Evolutionary conservation across 2,329 filamentous ascomycete species (phyloP).

Genomic region (Ophiosphaerella narmari): DNA sequence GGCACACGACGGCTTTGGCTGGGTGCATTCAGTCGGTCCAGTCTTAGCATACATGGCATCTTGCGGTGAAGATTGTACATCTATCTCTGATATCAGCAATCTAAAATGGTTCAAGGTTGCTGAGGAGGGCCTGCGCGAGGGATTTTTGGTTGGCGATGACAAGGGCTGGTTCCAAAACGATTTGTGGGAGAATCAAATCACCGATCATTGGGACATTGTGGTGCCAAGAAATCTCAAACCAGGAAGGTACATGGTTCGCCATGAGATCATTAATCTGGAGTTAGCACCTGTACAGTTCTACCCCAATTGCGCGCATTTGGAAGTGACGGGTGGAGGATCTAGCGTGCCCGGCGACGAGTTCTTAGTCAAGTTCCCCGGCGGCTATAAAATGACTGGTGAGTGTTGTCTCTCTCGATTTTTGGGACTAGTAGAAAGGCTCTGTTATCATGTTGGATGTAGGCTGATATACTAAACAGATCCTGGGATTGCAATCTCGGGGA

Average conservation of each 20-base stretch:
- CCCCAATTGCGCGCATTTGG: not conserved
- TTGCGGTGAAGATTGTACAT: not conserved
- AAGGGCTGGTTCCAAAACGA: not conserved
- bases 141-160: not conserved
- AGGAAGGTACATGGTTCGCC: not conserved
- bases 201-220: not conserved
- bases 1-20: not conserved
- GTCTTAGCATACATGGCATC: not conserved
- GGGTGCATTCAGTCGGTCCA: not conserved
- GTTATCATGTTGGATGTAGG: not conserved
- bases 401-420: not conserved
- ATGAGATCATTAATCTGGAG: not conserved
- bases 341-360: not conserved
- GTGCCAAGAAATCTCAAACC: not conserved
- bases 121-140: not conserved
- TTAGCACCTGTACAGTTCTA: not conserved
- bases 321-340: not conserved
- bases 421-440: too few species aligned
- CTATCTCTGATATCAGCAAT: not conserved
- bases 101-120: not conserved
- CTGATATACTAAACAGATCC: not conserved
- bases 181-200: not conserved
- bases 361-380: not conserved
- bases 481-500: not conserved
- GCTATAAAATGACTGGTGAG: not conserved